Base-by-base conservation (phyloP, 257 asterid genomes). In the Vinca minor region DNA sequence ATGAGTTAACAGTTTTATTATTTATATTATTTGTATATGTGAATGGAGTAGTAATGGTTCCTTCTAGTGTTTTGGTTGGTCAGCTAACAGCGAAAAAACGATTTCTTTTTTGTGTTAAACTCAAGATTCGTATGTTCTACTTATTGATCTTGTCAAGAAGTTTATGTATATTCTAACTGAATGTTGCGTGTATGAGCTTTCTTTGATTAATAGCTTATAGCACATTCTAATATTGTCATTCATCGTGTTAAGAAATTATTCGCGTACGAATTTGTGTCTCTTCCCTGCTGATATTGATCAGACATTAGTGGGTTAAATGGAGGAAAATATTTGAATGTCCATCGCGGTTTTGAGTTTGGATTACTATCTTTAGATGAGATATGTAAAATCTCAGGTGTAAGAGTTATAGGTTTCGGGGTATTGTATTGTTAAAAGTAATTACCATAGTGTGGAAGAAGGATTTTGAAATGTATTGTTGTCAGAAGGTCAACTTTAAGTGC, bases 1-100 rank as follows among this genome's bases (percentile, higher is more conserved):
- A 66, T 77, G 81, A 83, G 76, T 71, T 29, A 59, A 70, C 71
- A 59, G 5, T 46, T 71, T 23, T 8, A 2, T 34, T 2, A 34
- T 4, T 55, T 13, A 10, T 13, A 42, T 2, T 63, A 44, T 58
- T 25, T 79, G 62, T 80, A 65, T 54, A 57, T 63, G 26, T 63
- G 62, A 49, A 62, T 49, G 54, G 31, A 46, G 38, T 64, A 31
- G 50, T 62, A n/a, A 14, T 45, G 53, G 8, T n/a, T 67, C 35
- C 15, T 67, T 31, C 56, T 56, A 34, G 38, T 29, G 29, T n/a
- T 57, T 67, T 8, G 60, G 35, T 26, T 52, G 14, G 47, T 12
- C 6, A 25, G 65, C 11, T 3, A 17, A 29, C 21, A 6, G 41
- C 15, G 7, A 18, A 4, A 18, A 55, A 31, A 4, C 8, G 31